Percentiles rank a stretch among this genome's conserved stretches.
Conservation (phyloP, 306 rosid genomes). For the Boehmeria nivea region DNA sequence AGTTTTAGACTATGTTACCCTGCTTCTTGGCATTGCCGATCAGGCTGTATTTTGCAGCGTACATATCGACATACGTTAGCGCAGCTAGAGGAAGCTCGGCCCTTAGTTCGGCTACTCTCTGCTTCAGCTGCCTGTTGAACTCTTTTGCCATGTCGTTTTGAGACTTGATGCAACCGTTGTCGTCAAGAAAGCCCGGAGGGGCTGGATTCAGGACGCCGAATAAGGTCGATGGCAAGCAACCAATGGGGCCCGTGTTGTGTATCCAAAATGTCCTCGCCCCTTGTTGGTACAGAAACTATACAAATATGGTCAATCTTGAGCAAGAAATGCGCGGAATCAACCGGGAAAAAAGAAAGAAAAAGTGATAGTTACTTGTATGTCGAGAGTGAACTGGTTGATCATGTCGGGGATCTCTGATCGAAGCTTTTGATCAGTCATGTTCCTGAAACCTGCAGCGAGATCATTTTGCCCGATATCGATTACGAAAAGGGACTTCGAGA, state of each 20-base stretch:
- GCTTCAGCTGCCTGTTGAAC: slow-evolving; percentile 53
- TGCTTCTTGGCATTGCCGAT: slow-evolving; percentile 43
- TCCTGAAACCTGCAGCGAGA: slow-evolving; percentile 45
- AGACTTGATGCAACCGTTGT: slow-evolving; percentile 45
- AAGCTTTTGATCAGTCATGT: slow-evolving; percentile 30
- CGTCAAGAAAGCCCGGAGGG: slow-evolving; percentile 39
- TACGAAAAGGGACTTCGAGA: slow-evolving; percentile 59
- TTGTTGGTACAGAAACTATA: slow-evolving; percentile 35
- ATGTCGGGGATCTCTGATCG: slow-evolving; percentile 36
- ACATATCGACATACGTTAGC: slow-evolving; percentile 56
- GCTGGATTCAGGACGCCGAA: slow-evolving; percentile 6
- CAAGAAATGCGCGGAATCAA: too few species aligned
- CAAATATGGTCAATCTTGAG: too few species aligned
- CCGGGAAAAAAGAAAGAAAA: too few species aligned
- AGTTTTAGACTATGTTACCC: too few species aligned
- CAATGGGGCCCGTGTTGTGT: slow-evolving; percentile 83
- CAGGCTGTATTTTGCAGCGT: slow-evolving; percentile 56
- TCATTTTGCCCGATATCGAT: slow-evolving; percentile 86
- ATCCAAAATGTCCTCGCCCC: slow-evolving; percentile 81
- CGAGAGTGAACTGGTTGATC: slow-evolving; percentile 32
- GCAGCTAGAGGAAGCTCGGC: slow-evolving; percentile 41
- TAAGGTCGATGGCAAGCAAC: slow-evolving; percentile 42
- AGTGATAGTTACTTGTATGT: slow-evolving; percentile 42
- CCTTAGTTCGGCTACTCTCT: slow-evolving; percentile 35
- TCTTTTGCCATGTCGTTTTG: slow-evolving; percentile 56